Evolutionary conservation across 139 green algal species (phyloP).

Genomic region (Tetradesmus lagerheimii): DNA sequence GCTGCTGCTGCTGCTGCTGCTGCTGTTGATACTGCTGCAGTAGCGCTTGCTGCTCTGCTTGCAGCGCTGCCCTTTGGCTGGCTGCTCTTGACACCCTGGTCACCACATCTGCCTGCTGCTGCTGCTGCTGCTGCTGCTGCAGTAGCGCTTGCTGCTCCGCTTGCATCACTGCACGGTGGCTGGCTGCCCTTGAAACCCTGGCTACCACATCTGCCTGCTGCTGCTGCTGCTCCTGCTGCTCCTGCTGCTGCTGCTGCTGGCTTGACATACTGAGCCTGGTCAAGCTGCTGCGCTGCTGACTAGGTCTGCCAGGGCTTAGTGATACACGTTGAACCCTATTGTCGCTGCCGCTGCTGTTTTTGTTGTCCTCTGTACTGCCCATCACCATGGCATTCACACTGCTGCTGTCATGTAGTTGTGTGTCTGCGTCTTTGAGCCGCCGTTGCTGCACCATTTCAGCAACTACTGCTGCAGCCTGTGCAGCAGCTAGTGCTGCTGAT

Average conservation of each 20-base stretch:
- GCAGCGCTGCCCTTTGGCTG: not conserved
- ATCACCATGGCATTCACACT: no score
- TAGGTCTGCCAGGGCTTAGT: not conserved
- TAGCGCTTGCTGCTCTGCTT: not conserved
- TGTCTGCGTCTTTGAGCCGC: not conserved
- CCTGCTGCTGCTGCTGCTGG: not conserved
- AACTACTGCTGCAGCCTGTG: conserved; percentile 4
- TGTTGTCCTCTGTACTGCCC: conserved; percentile 1
- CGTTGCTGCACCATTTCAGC: not conserved
- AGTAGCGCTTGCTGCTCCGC: no score
- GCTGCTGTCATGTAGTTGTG: not conserved
- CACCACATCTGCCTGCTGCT: no score
- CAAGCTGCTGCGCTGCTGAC: conserved; percentile 10
- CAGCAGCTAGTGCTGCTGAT: not conserved
- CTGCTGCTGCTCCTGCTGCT: not conserved
- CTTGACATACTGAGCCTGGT: not conserved
- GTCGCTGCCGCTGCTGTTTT: not conserved
- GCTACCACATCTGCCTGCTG: not conserved
- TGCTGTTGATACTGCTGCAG: not conserved
- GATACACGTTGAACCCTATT: not conserved
- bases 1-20: not conserved
- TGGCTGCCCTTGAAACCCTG: no score
- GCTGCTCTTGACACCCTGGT: no score
- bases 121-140: no score
- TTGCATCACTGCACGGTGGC: no score